Evolutionary conservation across 495 filamentous ascomycete genomes (phyloP), one percentile per base, ranked within the genome.

Genomic region (Hypoxylon cercidicola): DNA sequence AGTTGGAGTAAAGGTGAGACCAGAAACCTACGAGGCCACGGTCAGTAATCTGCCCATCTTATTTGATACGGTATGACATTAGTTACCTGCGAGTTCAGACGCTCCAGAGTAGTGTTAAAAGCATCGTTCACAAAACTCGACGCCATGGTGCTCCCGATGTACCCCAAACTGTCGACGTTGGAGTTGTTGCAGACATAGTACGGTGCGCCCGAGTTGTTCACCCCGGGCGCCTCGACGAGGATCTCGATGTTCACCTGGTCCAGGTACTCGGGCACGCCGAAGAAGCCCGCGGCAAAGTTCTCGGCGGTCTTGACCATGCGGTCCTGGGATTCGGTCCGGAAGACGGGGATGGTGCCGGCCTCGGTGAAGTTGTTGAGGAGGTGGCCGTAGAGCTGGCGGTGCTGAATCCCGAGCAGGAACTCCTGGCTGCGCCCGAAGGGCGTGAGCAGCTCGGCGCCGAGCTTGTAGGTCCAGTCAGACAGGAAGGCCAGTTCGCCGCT

Each of bases 391-490:
- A 79, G 75, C 30, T 75, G 72, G 7, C 79, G 75, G 53, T 82
- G 74, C 19, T 77, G 72, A 12, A 74, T 55, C 11, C 78, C 78
- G 30, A 77, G 78, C 4, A 72, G 68, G 55, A 77, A 78, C 19
- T 74, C 65, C 51, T 74, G 69, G 43, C 69, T 64, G 16, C 71
- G 57, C 20, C 71, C 71, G 40, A 74, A 74, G 4, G 83, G 82
- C 1, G 82, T 81, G 1, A 88, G 77, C 23, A 86, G 80, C 56
- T 86, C 81, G 6, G 73, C 77, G 28, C 84, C 84, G 13, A 82
- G 74, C 30, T 71, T 74, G 68, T 86, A 85, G n/a, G 74, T 76
- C 80, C 79, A 86, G 44, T 66, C 66, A 15, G 85, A 81, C 21
- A 87, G 45, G 41, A 86, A 87, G 4, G 72, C 58, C 0, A 86